Evolutionary conservation across 306 rosid species (phyloP).

Genomic region (Cajanus cajan): DNA sequence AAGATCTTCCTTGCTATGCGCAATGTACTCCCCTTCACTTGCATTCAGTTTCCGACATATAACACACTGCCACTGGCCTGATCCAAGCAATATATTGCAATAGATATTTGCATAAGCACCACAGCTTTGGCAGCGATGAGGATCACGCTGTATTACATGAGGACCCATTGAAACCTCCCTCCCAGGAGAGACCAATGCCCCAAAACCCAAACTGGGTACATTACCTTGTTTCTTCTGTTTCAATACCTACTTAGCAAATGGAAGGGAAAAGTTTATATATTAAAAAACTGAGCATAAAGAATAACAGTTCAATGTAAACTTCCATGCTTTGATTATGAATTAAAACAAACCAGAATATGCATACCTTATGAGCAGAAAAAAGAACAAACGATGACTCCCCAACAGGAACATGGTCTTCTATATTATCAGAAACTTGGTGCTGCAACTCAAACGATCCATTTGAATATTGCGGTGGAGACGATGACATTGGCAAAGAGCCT

Average conservation of each 20-base stretch:
- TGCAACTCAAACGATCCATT: conserved; percentile 60
- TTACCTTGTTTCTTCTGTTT: conserved; percentile 90
- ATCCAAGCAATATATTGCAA: conserved; percentile 82
- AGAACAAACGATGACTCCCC: conserved; percentile 76
- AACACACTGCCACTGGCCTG: conserved; percentile 99
- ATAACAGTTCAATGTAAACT: not conserved
- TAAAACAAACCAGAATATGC: conserved; percentile 18
- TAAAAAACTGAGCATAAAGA: not conserved
- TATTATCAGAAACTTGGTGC: conserved; percentile 51
- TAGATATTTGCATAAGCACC: conserved; percentile 90
- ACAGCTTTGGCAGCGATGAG: conserved; percentile 93
- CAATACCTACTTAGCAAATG: conserved; percentile 57
- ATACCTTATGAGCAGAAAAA: conserved; percentile 90
- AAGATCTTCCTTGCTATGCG: conserved; percentile 75
- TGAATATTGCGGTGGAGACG: conserved; percentile 53
- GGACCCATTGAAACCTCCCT: conserved; percentile 78
- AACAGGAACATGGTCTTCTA: conserved; percentile 43
- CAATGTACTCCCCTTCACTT: conserved; percentile 84
- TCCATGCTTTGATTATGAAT: not conserved
- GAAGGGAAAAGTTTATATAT: conserved; percentile 9
- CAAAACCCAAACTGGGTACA: conserved; percentile 96
- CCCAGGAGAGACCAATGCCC: conserved; percentile 94
- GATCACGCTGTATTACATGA: conserved; percentile 84
- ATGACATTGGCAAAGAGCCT: conserved; percentile 58
- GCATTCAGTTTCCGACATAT: conserved; percentile 80